phyloP scores from a whole-genome alignment of 2,329 filamentous ascomycete genomes.

The Diaporthe vexans region DNA sequence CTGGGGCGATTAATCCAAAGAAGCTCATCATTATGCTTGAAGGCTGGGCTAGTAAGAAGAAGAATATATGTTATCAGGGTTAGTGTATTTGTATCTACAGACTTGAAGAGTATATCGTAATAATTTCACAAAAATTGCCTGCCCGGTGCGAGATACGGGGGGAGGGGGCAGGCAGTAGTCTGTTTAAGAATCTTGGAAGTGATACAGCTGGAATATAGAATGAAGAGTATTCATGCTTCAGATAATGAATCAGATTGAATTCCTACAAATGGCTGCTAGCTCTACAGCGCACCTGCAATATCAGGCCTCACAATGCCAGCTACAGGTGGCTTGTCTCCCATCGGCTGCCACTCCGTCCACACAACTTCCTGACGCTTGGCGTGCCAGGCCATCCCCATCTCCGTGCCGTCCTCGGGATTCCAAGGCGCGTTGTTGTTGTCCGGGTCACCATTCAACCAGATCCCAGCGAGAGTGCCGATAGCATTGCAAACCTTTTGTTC shows the following conservation, averaged over 20 bases:
- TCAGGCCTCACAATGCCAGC: background rate
- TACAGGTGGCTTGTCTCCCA: background rate
- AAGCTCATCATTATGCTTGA: background rate
- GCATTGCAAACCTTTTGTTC: conserved; percentile 6
- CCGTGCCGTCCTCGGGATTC: background rate
- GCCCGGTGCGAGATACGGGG: too few relatives aligned
- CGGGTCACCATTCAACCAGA: background rate
- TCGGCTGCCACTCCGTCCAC: conserved; percentile 1
- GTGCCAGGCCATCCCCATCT: background rate
- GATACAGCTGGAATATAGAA: too few relatives aligned
- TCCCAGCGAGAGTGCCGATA: background rate
- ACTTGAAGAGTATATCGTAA: too few relatives aligned
- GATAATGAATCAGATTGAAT: too few relatives aligned
- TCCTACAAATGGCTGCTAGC: background rate
- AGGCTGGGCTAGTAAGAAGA: background rate
- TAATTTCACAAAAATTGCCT: too few relatives aligned
- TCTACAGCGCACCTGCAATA: background rate
- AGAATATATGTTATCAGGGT: too few relatives aligned
- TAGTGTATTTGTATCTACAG: too few relatives aligned
- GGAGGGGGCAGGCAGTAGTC: too few relatives aligned
- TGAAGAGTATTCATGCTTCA: too few relatives aligned
- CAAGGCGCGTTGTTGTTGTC: background rate
- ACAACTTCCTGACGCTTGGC: conserved; percentile 1
- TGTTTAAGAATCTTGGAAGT: too few relatives aligned
- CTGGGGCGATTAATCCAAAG: background rate